Evolutionary conservation across 2,329 filamentous ascomycete species (phyloP), one percentile per base, ranked within the genome.

Genomic region (Thielaviopsis ethacetica): DNA sequence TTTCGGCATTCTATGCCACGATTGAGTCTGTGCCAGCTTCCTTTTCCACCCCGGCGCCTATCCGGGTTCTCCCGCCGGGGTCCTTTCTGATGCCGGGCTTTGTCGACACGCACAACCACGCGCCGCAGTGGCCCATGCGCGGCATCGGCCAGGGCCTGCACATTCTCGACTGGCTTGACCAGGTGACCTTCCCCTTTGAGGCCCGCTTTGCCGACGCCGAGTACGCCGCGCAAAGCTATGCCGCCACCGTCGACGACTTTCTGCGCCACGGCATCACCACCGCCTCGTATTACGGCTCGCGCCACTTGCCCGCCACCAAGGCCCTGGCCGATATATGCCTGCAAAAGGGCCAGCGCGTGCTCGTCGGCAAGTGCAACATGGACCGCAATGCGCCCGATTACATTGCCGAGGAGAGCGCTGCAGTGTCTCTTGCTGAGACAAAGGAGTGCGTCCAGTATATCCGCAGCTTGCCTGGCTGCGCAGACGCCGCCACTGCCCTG

Each of bases 91-190:
- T 82, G 59, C 80, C 81, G 0, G 79, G 80, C 51, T 78, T 83
- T 64, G 71, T 86, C 57, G 83, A 86, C 69, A 85, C 82, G 1
- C 83, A 86, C 67, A 84, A 83, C 62, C 83, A 86, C 65, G 83
- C 83, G 0, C 82, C 83, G 47, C 75, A 80, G 63, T 78, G 73
- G 72, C 68, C 73, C 15, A 72, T 74, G 67, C 70, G 74, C 24
- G 74, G 76, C 27, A 68, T 77, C 4, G 74, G 75, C 5, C 74
- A 77, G 64, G 71, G 76, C 51, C 70, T 76, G 67, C 73, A 79
- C 62, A 77, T 80, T 61, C 70, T 83, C 7, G 78, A 84, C 65
- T 86, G 83, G 83, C 72, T 86, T 1, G 73, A 79, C 38, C 67
- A 76, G n/a, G 72, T 83, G 26, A 86, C 83, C 0, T 86, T 85